A percentile compares a stretch with the other conserved stretches of the same genome.
phyloP scores from a whole-genome alignment of 75 land plant species.

The Pseudotsuga menziesii region DNA sequence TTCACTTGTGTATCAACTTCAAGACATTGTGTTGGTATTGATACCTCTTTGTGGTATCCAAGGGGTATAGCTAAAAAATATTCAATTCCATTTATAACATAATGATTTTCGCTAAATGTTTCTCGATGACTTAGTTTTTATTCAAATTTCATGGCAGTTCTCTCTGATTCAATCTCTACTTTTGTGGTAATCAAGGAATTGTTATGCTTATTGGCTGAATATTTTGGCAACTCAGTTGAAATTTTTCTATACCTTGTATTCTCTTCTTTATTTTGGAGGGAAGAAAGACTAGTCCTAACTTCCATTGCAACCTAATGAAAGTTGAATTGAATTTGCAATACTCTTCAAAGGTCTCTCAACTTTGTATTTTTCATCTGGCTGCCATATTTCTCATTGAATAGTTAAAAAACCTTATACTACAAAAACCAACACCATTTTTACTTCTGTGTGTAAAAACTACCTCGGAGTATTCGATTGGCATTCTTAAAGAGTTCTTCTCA shows the following conservation, averaged over 20 bases:
- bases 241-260: conserved; percentile 10
- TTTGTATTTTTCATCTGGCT: conserved; percentile 41
- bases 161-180: background rate
- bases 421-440: conserved; percentile 40
- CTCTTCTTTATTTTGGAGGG: conserved; percentile 13
- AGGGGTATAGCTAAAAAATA: background rate
- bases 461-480: conserved; percentile 38
- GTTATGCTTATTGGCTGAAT: background rate
- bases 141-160: background rate
- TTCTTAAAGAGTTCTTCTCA: conserved; percentile 38
- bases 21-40: background rate
- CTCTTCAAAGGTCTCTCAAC: conserved; percentile 67
- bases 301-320: conserved; percentile 62
- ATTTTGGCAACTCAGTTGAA: background rate
- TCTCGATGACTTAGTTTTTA: background rate
- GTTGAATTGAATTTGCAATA: conserved; percentile 63
- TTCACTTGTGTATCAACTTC: background rate
- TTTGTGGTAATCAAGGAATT: background rate
- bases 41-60: background rate
- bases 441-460: conserved; percentile 40
- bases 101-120: background rate
- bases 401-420: conserved; percentile 40
- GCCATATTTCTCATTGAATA: conserved; percentile 51
- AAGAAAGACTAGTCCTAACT: conserved; percentile 40
- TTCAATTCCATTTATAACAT: background rate